phyloP scores from a whole-genome alignment of 2,329 filamentous ascomycete genomes.

The Incumbomyces lentus region DNA sequence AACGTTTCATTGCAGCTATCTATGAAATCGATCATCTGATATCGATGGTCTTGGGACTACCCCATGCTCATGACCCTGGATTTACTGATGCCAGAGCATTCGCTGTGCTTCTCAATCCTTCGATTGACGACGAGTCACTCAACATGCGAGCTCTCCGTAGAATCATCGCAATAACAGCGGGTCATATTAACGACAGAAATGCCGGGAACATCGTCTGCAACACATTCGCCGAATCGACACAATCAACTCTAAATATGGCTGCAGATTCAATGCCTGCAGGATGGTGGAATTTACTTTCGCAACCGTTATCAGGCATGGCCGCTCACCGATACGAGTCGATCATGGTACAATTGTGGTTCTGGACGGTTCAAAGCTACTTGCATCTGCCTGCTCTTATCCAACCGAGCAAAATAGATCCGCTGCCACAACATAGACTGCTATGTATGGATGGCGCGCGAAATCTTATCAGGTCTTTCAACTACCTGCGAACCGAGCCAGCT shows the following conservation, averaged over 20 bases:
- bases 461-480: slow-evolving; percentile 14
- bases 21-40: slow-evolving; percentile 17
- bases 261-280: slow-evolving; percentile 13
- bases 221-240: slow-evolving; percentile 11
- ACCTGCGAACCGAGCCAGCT: slow-evolving; percentile 14
- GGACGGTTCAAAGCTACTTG: slow-evolving; percentile 18
- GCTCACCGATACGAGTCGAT: slow-evolving; percentile 14
- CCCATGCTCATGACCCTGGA: slow-evolving; percentile 13
- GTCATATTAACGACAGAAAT: slow-evolving; percentile 16
- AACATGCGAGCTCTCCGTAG: slow-evolving; percentile 17
- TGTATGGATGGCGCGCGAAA: slow-evolving; percentile 14
- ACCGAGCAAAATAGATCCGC: slow-evolving; percentile 1
- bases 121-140: slow-evolving; percentile 9
- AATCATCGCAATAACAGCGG: slow-evolving; percentile 14
- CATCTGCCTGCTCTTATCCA: slow-evolving; percentile 17
- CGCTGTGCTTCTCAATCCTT: slow-evolving; percentile 8
- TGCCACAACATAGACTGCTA: slow-evolving; percentile 9
- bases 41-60: slow-evolving; percentile 18
- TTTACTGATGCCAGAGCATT: slow-evolving; percentile 18
- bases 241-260: slow-evolving; percentile 9
- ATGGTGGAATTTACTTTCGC: slow-evolving; percentile 15
- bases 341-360: slow-evolving; percentile 18
- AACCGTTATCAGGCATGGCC: slow-evolving; percentile 8
- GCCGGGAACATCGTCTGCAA: slow-evolving; percentile 2
- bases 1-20: slow-evolving; percentile 16